Percentiles rank a stretch among this genome's conserved stretches.
Conservation (phyloP, 2,329 filamentous ascomycete genomes). For the Cladosporium sp. region DNA sequence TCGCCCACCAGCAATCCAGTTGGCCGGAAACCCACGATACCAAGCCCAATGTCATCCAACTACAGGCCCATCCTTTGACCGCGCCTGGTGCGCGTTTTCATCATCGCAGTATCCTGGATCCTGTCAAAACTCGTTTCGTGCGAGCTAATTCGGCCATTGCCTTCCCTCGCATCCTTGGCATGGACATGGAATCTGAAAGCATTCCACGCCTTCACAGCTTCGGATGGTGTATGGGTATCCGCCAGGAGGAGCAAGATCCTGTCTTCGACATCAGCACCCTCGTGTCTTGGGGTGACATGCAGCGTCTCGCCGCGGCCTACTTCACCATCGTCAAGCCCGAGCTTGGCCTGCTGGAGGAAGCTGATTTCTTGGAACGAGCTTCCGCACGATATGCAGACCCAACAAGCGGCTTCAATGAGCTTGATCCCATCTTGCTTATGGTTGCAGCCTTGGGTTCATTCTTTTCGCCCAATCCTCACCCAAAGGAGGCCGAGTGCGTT, state of each 20-base stretch:
- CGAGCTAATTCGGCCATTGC: constrained; percentile 45
- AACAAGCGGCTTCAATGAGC: constrained; percentile 28
- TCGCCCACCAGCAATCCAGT: constrained; percentile 18
- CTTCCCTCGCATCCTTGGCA: constrained; percentile 51
- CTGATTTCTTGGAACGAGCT: constrained; percentile 29
- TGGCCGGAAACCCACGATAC: constrained; percentile 22
- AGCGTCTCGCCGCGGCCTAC: constrained; percentile 38
- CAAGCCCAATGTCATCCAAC: constrained; percentile 22
- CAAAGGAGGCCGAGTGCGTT: constrained; percentile 44
- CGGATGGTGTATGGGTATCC: constrained; percentile 47
- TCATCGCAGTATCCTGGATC: constrained; percentile 32
- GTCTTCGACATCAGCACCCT: constrained; percentile 24
- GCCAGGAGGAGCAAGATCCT: constrained; percentile 24
- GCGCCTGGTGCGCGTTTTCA: constrained; percentile 33
- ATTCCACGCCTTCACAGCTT: constrained; percentile 53
- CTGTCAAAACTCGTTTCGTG: constrained; percentile 32
- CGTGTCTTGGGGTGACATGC: constrained; percentile 28
- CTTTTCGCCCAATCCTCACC: constrained; percentile 44
- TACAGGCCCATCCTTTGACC: constrained; percentile 31
- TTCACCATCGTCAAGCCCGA: constrained; percentile 51
- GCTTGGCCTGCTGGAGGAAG: constrained; percentile 47
- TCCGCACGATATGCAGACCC: constrained; percentile 25
- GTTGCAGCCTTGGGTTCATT: constrained; percentile 54
- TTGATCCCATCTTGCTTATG: constrained; percentile 50
- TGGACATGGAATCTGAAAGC: constrained; percentile 51